A percentile compares a stretch with the other conserved stretches of the same genome.
Conservation (phyloP, 2,329 filamentous ascomycete genomes). For the Fusarium nisikadoi region DNA sequence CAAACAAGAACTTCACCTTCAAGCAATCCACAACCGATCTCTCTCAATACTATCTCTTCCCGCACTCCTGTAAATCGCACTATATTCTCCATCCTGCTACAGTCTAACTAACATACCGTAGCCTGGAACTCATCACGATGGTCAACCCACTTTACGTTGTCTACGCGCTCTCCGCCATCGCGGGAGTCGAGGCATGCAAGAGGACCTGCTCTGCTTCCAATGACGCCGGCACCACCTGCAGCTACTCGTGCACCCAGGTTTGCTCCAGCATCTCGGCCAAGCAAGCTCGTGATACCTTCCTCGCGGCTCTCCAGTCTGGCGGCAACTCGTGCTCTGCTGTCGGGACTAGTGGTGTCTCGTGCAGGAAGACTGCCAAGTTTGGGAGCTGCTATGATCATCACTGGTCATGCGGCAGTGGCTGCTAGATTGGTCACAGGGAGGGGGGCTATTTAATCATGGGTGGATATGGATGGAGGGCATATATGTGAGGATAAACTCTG, state of each 20-base stretch:
- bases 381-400: constrained; percentile 13
- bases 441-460: accelerated
- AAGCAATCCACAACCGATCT: accelerated
- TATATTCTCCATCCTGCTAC: accelerated
- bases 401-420: neutral
- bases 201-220: neutral
- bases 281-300: constrained; percentile 1
- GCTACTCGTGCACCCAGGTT: neutral
- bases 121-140: neutral
- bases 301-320: neutral
- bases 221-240: neutral
- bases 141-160: neutral
- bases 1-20: neutral
- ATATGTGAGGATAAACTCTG: accelerated
- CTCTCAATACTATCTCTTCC: neutral
- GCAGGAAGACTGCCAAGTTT: constrained; percentile 3
- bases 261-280: constrained; percentile 1
- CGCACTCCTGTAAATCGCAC: neutral
- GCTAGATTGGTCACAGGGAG: accelerated
- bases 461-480: too few species aligned
- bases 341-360: neutral
- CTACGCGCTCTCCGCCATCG: neutral
- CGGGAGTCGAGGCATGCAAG: constrained; percentile 4
- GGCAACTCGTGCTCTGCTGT: constrained; percentile 3
- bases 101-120: accelerated